Evolutionary conservation across 78 protist genomes (phyloP).

Genomic region (Polysphondylium violaceum): DNA sequence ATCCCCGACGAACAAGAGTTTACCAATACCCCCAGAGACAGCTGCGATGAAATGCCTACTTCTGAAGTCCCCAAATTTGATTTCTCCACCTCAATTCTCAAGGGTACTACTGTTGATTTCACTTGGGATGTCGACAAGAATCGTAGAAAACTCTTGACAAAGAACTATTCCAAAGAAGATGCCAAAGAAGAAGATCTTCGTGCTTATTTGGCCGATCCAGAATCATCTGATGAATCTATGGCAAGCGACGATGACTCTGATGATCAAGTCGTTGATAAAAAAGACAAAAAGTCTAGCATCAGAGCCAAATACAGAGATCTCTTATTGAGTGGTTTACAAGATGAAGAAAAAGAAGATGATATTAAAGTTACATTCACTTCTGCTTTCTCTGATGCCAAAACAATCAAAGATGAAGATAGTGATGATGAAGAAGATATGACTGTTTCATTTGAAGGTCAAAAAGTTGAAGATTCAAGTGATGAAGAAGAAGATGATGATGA

Average conservation of each 20-base stretch:
- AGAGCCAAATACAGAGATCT: conserved; percentile 56
- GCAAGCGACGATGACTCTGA: conserved; percentile 3
- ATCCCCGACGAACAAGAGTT: conserved; percentile 80
- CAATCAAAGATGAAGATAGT: background rate
- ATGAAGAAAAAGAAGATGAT: conserved; percentile 48
- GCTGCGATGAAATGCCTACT: conserved; percentile 30
- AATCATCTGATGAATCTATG: conserved; percentile 14
- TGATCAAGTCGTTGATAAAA: background rate
- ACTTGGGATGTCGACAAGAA: conserved; percentile 76
- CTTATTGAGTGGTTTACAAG: conserved; percentile 6
- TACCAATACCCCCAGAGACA: conserved; percentile 58
- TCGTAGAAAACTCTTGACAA: conserved; percentile 44
- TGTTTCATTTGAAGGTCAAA: conserved; percentile 32
- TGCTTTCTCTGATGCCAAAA: conserved; percentile 25
- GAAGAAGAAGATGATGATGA: conserved; percentile 39
- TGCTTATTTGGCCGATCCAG: conserved; percentile 66
- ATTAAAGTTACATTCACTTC: conserved; percentile 76
- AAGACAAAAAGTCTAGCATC: background rate
- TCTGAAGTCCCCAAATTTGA: background rate
- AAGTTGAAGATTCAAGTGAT: conserved; percentile 2
- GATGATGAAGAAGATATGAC: conserved; percentile 37
- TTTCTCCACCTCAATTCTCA: conserved; percentile 35
- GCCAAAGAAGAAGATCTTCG: conserved; percentile 58
- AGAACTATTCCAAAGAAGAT: conserved; percentile 19
- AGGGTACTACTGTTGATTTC: conserved; percentile 63